Conservation (phyloP, 1,139 yeast genomes). For the Sugiyamaella neomexicana region DNA sequence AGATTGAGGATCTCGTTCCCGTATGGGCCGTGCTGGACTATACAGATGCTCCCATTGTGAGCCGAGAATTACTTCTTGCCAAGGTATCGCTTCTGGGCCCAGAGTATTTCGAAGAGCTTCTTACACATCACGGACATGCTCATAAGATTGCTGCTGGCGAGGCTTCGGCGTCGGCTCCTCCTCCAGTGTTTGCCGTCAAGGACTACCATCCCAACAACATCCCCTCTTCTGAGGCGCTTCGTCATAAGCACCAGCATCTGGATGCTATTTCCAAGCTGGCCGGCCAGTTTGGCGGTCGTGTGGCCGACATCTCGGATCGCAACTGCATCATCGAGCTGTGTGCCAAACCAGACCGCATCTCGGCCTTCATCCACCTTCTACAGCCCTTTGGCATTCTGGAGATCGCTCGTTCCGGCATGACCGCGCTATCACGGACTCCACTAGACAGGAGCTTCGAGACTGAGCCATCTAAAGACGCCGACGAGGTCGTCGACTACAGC, state of each 20-base stretch:
- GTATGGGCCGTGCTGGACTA: slow-evolving; percentile 97
- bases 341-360: slow-evolving; percentile 89
- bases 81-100: slow-evolving; percentile 93
- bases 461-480: slow-evolving; percentile 57
- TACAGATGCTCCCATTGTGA: slow-evolving; percentile 83
- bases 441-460: slow-evolving; percentile 51
- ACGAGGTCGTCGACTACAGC: slow-evolving; percentile 52
- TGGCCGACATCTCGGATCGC: slow-evolving; percentile 89
- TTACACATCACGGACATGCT: slow-evolving; percentile 74
- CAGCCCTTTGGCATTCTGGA: slow-evolving; percentile 96
- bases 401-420: slow-evolving; percentile 97
- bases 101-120: slow-evolving; percentile 92
- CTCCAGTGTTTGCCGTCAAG: slow-evolving; percentile 31
- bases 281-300: slow-evolving; percentile 85
- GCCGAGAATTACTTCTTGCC: slow-evolving; percentile 86
- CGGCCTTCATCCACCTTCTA: slow-evolving; percentile 81
- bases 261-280: slow-evolving; percentile 80
- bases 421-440: slow-evolving; percentile 97
- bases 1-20: slow-evolving; percentile 95
- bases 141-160: slow-evolving; percentile 37
- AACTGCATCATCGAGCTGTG: slow-evolving; percentile 91
- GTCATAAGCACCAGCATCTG: slow-evolving; percentile 90
- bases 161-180: slow-evolving; percentile 26
- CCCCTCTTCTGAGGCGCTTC: slow-evolving; percentile 87
- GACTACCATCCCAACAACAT: slow-evolving; percentile 80